Evolutionary conservation across 495 filamentous ascomycete genomes (phyloP).

Genomic region (Annulohypoxylon moriforme): DNA sequence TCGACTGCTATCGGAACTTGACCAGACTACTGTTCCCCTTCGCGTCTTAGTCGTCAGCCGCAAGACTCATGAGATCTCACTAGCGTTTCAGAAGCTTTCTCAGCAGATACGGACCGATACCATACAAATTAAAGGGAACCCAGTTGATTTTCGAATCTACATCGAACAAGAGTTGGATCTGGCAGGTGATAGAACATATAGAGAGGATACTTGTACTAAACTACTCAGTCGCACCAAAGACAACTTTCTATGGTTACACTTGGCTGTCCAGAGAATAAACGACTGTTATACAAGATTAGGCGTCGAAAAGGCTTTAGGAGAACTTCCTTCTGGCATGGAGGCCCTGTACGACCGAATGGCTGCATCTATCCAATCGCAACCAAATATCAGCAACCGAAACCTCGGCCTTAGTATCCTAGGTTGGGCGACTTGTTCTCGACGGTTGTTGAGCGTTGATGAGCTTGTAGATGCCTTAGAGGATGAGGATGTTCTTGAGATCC

Average conservation of each 20-base stretch:
- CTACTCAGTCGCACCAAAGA: slow-evolving; percentile 41
- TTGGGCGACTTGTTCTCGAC: slow-evolving; percentile 47
- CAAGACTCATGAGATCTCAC: slow-evolving; percentile 29
- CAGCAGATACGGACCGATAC: slow-evolving; percentile 4
- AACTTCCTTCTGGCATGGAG: slow-evolving; percentile 57
- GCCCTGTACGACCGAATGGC: slow-evolving; percentile 55
- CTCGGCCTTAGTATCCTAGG: slow-evolving; percentile 48
- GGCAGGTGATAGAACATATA: slow-evolving; percentile 15
- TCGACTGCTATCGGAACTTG: neutral
- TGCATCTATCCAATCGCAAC: slow-evolving; percentile 18
- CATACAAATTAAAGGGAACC: slow-evolving; percentile 33
- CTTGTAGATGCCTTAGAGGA: slow-evolving; percentile 46
- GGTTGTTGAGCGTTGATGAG: slow-evolving; percentile 48
- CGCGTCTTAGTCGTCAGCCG: slow-evolving; percentile 39
- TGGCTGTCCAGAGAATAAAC: slow-evolving; percentile 38
- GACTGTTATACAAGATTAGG: slow-evolving; percentile 45
- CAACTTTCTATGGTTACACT: slow-evolving; percentile 39
- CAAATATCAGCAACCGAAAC: slow-evolving; percentile 24
- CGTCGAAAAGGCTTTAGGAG: slow-evolving; percentile 45
- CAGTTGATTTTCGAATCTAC: slow-evolving; percentile 42
- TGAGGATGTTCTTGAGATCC: slow-evolving; percentile 49
- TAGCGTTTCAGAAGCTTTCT: slow-evolving; percentile 15
- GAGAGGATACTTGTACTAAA: slow-evolving; percentile 16
- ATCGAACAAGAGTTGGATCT: slow-evolving; percentile 36
- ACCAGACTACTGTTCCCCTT: slow-evolving; percentile 24